Evolutionary conservation across 331 rosid species (phyloP).

Genomic region (Spiraea crenata): DNA sequence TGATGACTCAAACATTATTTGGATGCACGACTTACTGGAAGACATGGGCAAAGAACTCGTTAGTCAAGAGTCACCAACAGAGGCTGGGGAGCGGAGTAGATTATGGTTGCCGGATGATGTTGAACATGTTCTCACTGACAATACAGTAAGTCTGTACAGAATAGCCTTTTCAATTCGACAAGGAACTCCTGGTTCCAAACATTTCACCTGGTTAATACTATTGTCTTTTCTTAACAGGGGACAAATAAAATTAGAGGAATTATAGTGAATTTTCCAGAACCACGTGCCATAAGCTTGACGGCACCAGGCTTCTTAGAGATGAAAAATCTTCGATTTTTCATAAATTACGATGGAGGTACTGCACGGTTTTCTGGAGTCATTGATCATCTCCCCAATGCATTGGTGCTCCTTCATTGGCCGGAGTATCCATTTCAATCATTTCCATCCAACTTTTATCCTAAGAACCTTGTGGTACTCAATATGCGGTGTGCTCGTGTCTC

Average conservation of each 20-base stretch:
- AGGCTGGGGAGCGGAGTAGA: background rate
- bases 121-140: background rate
- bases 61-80: background rate
- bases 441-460: background rate
- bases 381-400: constrained; percentile 8
- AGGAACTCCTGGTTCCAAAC: background rate
- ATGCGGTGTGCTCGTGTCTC: constrained; percentile 9
- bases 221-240: background rate
- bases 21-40: background rate
- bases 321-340: background rate
- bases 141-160: background rate
- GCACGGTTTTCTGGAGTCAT: constrained; percentile 14
- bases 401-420: constrained; percentile 17
- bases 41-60: background rate
- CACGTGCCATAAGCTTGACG: background rate
- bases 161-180: too few relatives aligned
- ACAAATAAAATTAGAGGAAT: constrained; percentile 7
- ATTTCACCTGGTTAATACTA: background rate
- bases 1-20: background rate
- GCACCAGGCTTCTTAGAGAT: constrained; percentile 1
- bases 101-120: background rate
- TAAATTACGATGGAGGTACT: background rate
- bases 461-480: constrained; percentile 10
- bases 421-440: constrained; percentile 13
- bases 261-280: background rate